Evolutionary conservation across 148 eudicot species (phyloP), one percentile per base, ranked within the genome.

Genomic region (Limonium bicolor): DNA sequence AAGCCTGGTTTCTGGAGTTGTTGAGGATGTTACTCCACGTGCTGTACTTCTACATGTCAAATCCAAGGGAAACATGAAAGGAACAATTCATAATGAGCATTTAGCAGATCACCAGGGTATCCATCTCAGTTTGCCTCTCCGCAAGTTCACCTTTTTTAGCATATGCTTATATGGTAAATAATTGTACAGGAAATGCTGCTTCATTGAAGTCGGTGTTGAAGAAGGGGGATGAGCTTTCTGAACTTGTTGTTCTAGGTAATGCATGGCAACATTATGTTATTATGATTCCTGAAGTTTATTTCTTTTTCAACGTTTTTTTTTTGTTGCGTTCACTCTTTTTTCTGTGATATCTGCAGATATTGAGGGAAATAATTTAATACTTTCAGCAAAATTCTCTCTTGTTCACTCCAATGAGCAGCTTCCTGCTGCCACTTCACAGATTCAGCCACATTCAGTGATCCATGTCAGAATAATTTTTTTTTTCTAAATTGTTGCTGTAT

Each of bases 51-150:
- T 90, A 36, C 62, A 56, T 63, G 76, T 78, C 13, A 62, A 69
- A 63, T 63, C 59, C 18, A 58, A 67, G 42, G 80, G 87, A 39
- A 64, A 66, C 66, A 66, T 60, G 31, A 81, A 71, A 59, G 99
- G 99, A n/a, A 75, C 82, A 17, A 69, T 90, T 53, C 54, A 59
- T 53, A 67, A 60, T 17, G 95, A 90, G 54, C 99, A 85, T 62
- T 72, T 85, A 69, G 66, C 95, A 5, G 99, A 90, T 66, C 79
- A 90, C 61, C 85, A 81, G 28, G 94, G 87, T 78, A 48, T 12
- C 17, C 24, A 31, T 46, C 40, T 32, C 41, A 14, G 23, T 29
- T 4, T 10, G 6, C 29, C 16, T 13, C 23, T 30, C 15, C n/a
- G n/a, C n/a, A n/a, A n/a, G n/a, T n/a, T n/a, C n/a, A n/a, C n/a